Percentiles rank a stretch among this genome's conserved stretches.
These are phyloP conservation scores for Heteromeles arbutifolia DNA, from an alignment of 306 rosid species.

Conservation along the genomic window DNA sequence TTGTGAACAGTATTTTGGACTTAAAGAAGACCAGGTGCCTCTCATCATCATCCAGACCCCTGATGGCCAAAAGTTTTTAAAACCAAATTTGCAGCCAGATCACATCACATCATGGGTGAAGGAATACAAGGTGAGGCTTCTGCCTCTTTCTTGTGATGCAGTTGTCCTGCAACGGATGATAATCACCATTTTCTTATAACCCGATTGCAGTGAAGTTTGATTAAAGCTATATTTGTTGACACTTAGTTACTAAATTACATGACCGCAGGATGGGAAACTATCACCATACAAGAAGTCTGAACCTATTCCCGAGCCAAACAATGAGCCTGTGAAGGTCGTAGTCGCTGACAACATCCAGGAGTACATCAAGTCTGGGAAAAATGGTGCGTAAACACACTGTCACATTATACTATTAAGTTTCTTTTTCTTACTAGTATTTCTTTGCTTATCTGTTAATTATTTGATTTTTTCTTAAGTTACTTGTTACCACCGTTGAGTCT, in stretches of 20 bases:
- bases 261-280: constrained; percentile 65
- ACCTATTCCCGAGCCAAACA: constrained; percentile 70
- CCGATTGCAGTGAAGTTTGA: neutral
- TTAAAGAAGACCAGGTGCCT: constrained; percentile 77
- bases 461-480: neutral
- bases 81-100: constrained; percentile 56
- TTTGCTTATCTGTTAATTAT: neutral
- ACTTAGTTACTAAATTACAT: constrained; percentile 9
- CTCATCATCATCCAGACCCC: constrained; percentile 58
- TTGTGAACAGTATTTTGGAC: constrained; percentile 70
- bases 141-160: neutral
- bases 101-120: constrained; percentile 71
- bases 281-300: constrained; percentile 58
- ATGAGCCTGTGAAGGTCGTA: constrained; percentile 87
- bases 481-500: neutral
- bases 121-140: constrained; percentile 66
- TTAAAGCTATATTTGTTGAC: neutral
- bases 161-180: neutral
- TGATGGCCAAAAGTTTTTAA: constrained; percentile 64
- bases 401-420: neutral
- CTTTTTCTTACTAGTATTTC: neutral
- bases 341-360: constrained; percentile 69
- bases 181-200: neutral
- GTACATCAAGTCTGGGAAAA: constrained; percentile 68
- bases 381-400: constrained; percentile 35